Percentiles rank a stretch among this genome's conserved stretches.
Conservation (phyloP, 495 filamentous ascomycete genomes). For the Hyaloscypha hepaticicola region DNA sequence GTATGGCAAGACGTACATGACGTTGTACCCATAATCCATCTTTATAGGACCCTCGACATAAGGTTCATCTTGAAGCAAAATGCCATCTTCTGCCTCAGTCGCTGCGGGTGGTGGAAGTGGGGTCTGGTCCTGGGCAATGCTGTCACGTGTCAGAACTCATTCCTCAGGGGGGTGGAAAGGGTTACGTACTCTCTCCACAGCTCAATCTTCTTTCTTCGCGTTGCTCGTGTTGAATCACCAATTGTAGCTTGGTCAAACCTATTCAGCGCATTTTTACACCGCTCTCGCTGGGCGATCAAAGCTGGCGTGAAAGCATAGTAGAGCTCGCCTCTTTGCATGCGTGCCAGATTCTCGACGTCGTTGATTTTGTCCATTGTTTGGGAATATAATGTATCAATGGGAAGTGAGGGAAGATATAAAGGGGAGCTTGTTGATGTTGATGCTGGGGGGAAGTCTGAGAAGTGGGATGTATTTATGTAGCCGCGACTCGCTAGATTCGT, state of each 20-base stretch:
- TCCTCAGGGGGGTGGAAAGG: not conserved
- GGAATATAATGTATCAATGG: too few species aligned
- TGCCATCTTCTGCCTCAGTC: slow-evolving; percentile 58
- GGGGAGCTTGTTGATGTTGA: too few species aligned
- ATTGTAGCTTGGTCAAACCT: slow-evolving; percentile 60
- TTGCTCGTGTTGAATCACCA: slow-evolving; percentile 52
- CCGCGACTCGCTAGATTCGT: too few species aligned
- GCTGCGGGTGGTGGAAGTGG: slow-evolving; percentile 58
- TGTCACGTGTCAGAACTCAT: slow-evolving; percentile 32
- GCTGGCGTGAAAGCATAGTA: slow-evolving; percentile 49
- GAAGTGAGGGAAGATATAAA: too few species aligned
- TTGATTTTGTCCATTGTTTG: slow-evolving; percentile 13
- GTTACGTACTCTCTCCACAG: slow-evolving; percentile 71
- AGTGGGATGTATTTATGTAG: too few species aligned
- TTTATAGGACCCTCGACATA: slow-evolving; percentile 70
- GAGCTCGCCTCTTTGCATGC: slow-evolving; percentile 52
- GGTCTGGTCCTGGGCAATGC: slow-evolving; percentile 56
- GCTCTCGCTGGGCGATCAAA: slow-evolving; percentile 51
- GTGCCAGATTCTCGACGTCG: slow-evolving; percentile 43
- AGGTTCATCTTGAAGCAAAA: slow-evolving; percentile 56
- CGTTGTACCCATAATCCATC: slow-evolving; percentile 75
- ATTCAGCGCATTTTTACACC: slow-evolving; percentile 57
- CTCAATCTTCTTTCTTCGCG: slow-evolving; percentile 57
- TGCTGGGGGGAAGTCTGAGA: too few species aligned
- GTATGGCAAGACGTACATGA: slow-evolving; percentile 39